A percentile compares a stretch with the other conserved stretches of the same genome.
Conservation (phyloP, 2,329 filamentous ascomycete species). For the Phoma sp. region DNA sequence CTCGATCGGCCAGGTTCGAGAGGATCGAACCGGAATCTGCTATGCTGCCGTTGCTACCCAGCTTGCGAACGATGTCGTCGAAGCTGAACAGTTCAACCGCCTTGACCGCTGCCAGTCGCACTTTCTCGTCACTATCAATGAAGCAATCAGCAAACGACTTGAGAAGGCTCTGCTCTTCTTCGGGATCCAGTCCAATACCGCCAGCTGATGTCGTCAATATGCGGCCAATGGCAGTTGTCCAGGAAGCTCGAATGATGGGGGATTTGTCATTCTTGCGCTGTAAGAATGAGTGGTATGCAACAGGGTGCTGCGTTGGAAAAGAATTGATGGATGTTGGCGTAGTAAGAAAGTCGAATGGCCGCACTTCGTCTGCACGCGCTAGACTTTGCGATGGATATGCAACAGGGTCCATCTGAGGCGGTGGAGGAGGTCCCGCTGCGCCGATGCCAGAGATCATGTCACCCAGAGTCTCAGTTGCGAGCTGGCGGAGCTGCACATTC, state of each 20-base stretch:
- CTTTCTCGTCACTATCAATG: slow-evolving; percentile 87
- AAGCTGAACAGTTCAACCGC: slow-evolving; percentile 83
- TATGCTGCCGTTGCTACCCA: slow-evolving; percentile 78
- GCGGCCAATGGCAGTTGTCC: slow-evolving; percentile 83
- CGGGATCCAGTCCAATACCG: slow-evolving; percentile 82
- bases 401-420: slow-evolving; percentile 76
- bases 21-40: slow-evolving; percentile 80
- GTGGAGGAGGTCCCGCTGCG: slow-evolving; percentile 81
- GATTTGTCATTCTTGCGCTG: slow-evolving; percentile 88
- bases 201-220: slow-evolving; percentile 92
- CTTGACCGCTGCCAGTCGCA: slow-evolving; percentile 87
- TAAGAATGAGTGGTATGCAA: slow-evolving; percentile 83
- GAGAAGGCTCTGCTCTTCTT: slow-evolving; percentile 80
- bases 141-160: slow-evolving; percentile 80
- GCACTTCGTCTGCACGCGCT: slow-evolving; percentile 35
- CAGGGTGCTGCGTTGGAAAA: slow-evolving; percentile 81
- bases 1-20: slow-evolving; percentile 82
- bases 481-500: slow-evolving; percentile 81
- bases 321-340: slow-evolving; percentile 87
- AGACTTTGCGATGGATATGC: slow-evolving; percentile 81
- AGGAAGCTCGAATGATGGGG: slow-evolving; percentile 79
- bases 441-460: slow-evolving; percentile 95
- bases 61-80: slow-evolving; percentile 79
- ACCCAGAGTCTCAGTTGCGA: slow-evolving; percentile 93
- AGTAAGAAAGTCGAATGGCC: slow-evolving; percentile 69